A percentile compares a stretch with the other conserved stretches of the same genome.
phyloP scores from a whole-genome alignment of 2,329 filamentous ascomycete species.

The Elsinoe australis region DNA sequence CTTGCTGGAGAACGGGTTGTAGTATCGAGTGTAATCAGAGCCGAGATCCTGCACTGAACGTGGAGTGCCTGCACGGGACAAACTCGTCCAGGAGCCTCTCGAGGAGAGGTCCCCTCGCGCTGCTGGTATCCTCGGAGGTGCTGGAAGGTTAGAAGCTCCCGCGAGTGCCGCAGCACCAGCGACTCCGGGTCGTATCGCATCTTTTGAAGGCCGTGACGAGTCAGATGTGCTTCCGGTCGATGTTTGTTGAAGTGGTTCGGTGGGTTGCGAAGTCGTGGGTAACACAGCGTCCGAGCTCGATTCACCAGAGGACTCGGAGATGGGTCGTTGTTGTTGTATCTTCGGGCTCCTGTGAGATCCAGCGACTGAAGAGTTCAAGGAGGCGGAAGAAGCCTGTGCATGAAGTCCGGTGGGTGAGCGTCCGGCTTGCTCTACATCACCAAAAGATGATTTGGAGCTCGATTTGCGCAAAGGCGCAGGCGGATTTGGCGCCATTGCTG shows the following conservation, averaged over 20 bases:
- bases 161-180: slow-evolving; percentile 20
- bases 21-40: slow-evolving; percentile 33
- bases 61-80: slow-evolving; percentile 26
- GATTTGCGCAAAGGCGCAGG: slow-evolving; percentile 6
- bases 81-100: slow-evolving; percentile 25
- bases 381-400: slow-evolving; percentile 30
- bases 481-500: slow-evolving; percentile 12
- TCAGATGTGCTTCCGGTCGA: not conserved
- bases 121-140: slow-evolving; percentile 17
- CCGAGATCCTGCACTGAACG: slow-evolving; percentile 32
- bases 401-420: slow-evolving; percentile 28
- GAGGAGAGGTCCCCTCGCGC: slow-evolving; percentile 23
- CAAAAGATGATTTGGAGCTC: slow-evolving; percentile 9
- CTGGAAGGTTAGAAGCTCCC: slow-evolving; percentile 14
- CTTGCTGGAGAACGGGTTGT: slow-evolving; percentile 32
- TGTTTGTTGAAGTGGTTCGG: slow-evolving; percentile 11
- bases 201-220: slow-evolving; percentile 15
- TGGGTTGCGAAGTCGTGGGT: slow-evolving; percentile 10
- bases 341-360: slow-evolving; percentile 23
- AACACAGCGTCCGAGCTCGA: slow-evolving; percentile 19
- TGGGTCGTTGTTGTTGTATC: slow-evolving; percentile 18
- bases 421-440: slow-evolving; percentile 28
- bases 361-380: slow-evolving; percentile 23
- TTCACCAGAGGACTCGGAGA: slow-evolving; percentile 19
- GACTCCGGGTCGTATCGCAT: slow-evolving; percentile 19